Evolutionary conservation across 2,329 filamentous ascomycete species (phyloP).

Genomic region (Boeremia lycopersici): DNA sequence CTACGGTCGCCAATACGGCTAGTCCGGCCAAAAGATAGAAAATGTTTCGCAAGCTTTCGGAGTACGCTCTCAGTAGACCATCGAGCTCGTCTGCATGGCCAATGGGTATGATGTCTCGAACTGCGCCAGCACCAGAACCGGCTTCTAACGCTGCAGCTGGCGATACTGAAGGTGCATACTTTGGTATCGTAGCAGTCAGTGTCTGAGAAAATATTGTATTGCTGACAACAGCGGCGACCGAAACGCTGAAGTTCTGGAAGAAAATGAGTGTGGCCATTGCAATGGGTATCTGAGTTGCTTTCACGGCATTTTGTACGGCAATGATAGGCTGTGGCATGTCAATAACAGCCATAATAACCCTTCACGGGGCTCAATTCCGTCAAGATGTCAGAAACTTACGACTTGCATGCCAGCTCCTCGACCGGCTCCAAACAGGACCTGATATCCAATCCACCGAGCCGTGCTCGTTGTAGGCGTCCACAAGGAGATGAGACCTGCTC

Average conservation of each 20-base stretch:
- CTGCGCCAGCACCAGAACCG: conserved; percentile 31
- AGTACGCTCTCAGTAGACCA: conserved; percentile 32
- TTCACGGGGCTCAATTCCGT: not conserved
- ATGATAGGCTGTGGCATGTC: conserved; percentile 26
- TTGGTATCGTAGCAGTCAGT: conserved; percentile 17
- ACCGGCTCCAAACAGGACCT: conserved; percentile 34
- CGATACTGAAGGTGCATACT: conserved; percentile 34
- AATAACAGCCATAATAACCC: too few species aligned
- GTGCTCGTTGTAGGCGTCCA: conserved; percentile 41
- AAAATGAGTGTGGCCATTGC: conserved; percentile 45
- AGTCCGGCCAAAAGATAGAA: conserved; percentile 33
- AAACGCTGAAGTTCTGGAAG: conserved; percentile 43
- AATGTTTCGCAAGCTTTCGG: conserved; percentile 29
- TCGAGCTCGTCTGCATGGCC: conserved; percentile 23
- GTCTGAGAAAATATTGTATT: conserved; percentile 37
- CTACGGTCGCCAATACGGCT: conserved; percentile 14
- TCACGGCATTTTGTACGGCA: conserved; percentile 42
- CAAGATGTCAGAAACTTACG: conserved; percentile 9
- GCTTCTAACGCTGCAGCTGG: conserved; percentile 28
- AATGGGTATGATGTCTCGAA: conserved; percentile 25
- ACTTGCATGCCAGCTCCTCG: conserved; percentile 36
- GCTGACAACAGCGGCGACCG: conserved; percentile 39
- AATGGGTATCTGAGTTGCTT: conserved; percentile 34
- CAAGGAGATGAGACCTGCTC: conserved; percentile 50
- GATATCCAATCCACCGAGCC: conserved; percentile 38